These are phyloP conservation scores for Coemansia sp. DNA, from an alignment of 192 early-diverging fungal species.

Conservation along the genomic window DNA sequence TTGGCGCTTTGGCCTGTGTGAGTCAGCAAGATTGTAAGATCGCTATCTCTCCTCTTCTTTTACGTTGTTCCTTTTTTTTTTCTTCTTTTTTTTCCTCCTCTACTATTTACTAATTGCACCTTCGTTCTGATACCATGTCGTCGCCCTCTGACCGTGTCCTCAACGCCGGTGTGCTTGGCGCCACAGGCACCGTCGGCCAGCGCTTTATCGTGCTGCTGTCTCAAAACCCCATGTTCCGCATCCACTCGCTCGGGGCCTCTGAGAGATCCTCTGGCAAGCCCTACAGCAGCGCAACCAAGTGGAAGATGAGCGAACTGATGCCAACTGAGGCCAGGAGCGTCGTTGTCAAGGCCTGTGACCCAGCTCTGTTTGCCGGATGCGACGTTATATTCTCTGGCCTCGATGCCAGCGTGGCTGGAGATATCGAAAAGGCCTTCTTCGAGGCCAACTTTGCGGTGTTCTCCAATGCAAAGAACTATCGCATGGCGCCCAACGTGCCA, in stretches of 20 bases:
- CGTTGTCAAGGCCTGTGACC: conserved; percentile 73
- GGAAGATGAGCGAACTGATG: conserved; percentile 87
- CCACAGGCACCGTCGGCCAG: conserved; percentile 98
- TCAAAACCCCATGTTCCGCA: conserved; percentile 81
- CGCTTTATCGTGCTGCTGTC: conserved; percentile 92
- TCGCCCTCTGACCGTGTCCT: conserved; percentile 40
- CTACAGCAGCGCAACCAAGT: conserved; percentile 78
- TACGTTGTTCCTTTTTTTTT: not conserved
- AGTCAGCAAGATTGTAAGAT: no score
- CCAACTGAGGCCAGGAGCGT: conserved; percentile 62
- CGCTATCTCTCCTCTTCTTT: not conserved
- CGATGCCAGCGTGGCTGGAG: conserved; percentile 92
- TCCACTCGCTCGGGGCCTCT: conserved; percentile 91
- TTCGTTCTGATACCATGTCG: conserved; percentile 11
- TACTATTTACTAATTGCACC: not conserved
- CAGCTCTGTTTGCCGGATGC: conserved; percentile 76
- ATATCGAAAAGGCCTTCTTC: conserved; percentile 92
- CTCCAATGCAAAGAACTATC: conserved; percentile 97
- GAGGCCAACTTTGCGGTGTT: conserved; percentile 87
- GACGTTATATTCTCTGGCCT: conserved; percentile 95
- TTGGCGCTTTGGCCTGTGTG: not conserved
- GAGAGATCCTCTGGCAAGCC: conserved; percentile 86
- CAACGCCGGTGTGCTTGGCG: conserved; percentile 91
- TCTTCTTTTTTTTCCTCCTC: not conserved
- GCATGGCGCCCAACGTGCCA: conserved; percentile 86